These are phyloP conservation scores for Drosera capensis DNA, from an alignment of 148 eudicot genomes.

Conservation along the genomic window DNA sequence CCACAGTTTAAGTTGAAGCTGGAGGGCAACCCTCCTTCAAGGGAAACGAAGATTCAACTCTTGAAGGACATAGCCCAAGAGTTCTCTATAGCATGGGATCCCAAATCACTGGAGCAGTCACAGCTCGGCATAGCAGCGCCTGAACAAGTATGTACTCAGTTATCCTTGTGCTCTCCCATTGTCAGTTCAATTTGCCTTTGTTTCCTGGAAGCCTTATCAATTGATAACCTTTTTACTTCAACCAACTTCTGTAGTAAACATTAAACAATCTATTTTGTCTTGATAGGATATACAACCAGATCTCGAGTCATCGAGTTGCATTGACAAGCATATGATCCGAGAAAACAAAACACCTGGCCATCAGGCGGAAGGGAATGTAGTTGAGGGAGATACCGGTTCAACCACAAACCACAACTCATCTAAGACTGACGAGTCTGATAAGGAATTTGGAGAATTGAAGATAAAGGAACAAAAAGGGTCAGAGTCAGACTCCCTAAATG, in stretches of 20 bases:
- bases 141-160: conserved; percentile 2
- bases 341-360: not conserved
- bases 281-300: too few relatives aligned
- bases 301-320: too few relatives aligned
- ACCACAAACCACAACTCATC: not conserved
- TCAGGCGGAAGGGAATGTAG: not conserved
- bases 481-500: conserved; percentile 1
- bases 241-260: too few relatives aligned
- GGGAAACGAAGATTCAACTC: conserved; percentile 53
- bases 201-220: too few relatives aligned
- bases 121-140: conserved; percentile 11
- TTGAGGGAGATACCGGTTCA: not conserved
- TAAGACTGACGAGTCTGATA: not conserved
- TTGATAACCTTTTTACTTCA: too few relatives aligned
- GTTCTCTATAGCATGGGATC: conserved; percentile 39
- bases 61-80: conserved; percentile 55
- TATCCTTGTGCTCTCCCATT: too few relatives aligned
- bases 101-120: conserved; percentile 36
- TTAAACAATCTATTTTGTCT: too few relatives aligned
- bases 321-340: too few relatives aligned
- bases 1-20: conserved; percentile 45
- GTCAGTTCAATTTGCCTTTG: too few relatives aligned
- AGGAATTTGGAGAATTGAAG: too few relatives aligned
- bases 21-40: conserved; percentile 31
- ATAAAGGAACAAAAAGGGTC: conserved; percentile 2